Percentiles rank a stretch among this genome's conserved stretches.
These are phyloP conservation scores for Carex kokanica DNA, from an alignment of 176 grass and related monocot genomes.

Conservation along the genomic window DNA sequence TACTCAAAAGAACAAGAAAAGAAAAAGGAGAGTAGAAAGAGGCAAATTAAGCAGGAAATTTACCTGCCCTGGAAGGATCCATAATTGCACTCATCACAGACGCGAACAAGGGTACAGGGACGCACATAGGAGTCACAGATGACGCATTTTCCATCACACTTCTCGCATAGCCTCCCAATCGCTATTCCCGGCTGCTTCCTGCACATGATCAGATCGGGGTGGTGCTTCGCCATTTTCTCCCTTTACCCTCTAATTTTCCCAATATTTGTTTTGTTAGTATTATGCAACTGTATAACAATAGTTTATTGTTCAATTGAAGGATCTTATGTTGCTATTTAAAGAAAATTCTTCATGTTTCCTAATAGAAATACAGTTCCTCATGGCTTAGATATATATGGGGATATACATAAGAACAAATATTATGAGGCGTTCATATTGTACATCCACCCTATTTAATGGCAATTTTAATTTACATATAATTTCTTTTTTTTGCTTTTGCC, in stretches of 20 bases:
- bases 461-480: neutral
- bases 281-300: neutral
- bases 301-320: neutral
- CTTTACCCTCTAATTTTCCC: neutral
- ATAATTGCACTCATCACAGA: constrained; percentile 84
- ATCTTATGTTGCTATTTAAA: neutral
- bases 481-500: neutral
- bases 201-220: constrained; percentile 90
- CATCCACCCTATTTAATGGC: neutral
- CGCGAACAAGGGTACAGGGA: constrained; percentile 64
- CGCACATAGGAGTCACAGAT: constrained; percentile 74
- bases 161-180: constrained; percentile 67
- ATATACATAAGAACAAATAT: neutral
- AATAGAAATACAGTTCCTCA: neutral
- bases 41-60: neutral
- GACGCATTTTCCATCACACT: constrained; percentile 76
- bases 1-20: neutral
- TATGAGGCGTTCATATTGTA: neutral
- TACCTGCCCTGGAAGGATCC: constrained; percentile 73
- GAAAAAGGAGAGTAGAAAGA: neutral
- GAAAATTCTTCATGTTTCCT: neutral
- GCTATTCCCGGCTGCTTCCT: constrained; percentile 76
- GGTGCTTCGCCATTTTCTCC: constrained; percentile 64
- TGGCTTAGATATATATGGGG: no score
- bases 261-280: constrained; percentile 5